Percentiles rank a stretch among this genome's conserved stretches.
Evolutionary conservation across 2,329 filamentous ascomycete genomes (phyloP).

Genomic region (Helminthosporium solani): DNA sequence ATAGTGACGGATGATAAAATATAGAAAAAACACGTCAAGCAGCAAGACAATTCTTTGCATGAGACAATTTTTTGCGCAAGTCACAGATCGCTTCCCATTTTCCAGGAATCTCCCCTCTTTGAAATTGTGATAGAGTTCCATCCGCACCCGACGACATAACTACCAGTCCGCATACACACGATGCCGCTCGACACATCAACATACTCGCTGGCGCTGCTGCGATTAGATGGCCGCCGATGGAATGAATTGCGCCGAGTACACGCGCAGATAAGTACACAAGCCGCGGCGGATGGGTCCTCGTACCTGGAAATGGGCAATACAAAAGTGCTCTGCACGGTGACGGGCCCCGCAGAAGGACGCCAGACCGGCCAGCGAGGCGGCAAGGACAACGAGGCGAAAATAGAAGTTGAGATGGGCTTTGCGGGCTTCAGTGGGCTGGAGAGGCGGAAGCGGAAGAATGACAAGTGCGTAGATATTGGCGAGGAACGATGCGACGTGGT

Average conservation of each 20-base stretch:
- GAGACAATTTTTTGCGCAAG: too few species aligned
- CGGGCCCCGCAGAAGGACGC: slow-evolving; percentile 75
- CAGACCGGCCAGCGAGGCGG: slow-evolving; percentile 50
- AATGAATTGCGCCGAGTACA: slow-evolving; percentile 90
- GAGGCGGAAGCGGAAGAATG: slow-evolving; percentile 72
- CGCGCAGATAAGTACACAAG: slow-evolving; percentile 88
- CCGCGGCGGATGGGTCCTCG: slow-evolving; percentile 86
- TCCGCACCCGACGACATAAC: neutral
- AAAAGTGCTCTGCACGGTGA: slow-evolving; percentile 90
- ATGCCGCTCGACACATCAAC: slow-evolving; percentile 97
- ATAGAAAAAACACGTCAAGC: too few species aligned
- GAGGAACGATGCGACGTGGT: neutral
- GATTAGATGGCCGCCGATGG: slow-evolving; percentile 78
- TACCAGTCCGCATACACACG: slow-evolving; percentile 3
- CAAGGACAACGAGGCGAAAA: slow-evolving; percentile 58
- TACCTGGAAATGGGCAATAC: slow-evolving; percentile 98
- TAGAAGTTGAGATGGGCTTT: slow-evolving; percentile 79
- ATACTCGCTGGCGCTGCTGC: slow-evolving; percentile 77
- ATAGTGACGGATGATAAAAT: too few species aligned
- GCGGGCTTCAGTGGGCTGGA: slow-evolving; percentile 89
- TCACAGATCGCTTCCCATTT: too few species aligned
- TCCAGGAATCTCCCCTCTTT: slow-evolving; percentile 1
- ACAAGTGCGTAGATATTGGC: slow-evolving; percentile 63
- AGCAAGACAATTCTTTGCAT: too few species aligned
- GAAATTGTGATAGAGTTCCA: neutral